Conservation (phyloP, 768 basidiomycete genomes). For the Grammothele lineata region DNA sequence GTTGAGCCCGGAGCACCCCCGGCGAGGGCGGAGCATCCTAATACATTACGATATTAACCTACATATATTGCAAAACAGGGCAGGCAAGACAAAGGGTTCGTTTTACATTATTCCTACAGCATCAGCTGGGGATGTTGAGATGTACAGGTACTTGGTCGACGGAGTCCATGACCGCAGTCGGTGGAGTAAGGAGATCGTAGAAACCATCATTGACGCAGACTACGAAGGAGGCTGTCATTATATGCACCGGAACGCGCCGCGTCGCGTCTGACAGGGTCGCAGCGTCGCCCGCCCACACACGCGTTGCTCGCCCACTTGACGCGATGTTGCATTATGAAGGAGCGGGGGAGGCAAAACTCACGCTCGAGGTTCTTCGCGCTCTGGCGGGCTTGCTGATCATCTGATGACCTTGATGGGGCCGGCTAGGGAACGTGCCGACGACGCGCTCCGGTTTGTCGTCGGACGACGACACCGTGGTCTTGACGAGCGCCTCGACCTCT, state of each 20-base stretch:
- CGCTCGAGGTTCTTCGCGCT: constrained; percentile 90
- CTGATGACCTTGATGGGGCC: constrained; percentile 96
- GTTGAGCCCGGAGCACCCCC: too few relatives aligned
- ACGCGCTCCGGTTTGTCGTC: constrained; percentile 80
- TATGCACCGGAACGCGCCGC: neutral
- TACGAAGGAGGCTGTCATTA: constrained; percentile 28
- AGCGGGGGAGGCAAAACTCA: constrained; percentile 39
- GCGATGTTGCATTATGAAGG: neutral
- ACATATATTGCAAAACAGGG: too few relatives aligned
- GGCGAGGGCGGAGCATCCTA: too few relatives aligned
- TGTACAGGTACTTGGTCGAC: constrained; percentile 93
- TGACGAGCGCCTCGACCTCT: constrained; percentile 90
- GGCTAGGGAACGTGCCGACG: constrained; percentile 86
- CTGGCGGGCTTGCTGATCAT: constrained; percentile 95
- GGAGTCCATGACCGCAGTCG: constrained; percentile 94
- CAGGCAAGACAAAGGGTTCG: too few relatives aligned
- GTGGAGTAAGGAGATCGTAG: constrained; percentile 93
- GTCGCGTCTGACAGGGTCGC: neutral
- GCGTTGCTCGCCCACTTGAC: too few relatives aligned
- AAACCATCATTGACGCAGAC: constrained; percentile 95
- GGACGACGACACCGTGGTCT: constrained; percentile 73
- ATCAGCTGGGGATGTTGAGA: constrained; percentile 91
- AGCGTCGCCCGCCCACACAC: neutral
- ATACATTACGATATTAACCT: too few relatives aligned
- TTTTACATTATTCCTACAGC: too few relatives aligned